Evolutionary conservation across 1,284 basidiomycete genomes (phyloP), one percentile per base, ranked within the genome.

Genomic region (Trichosporon ovoides): DNA sequence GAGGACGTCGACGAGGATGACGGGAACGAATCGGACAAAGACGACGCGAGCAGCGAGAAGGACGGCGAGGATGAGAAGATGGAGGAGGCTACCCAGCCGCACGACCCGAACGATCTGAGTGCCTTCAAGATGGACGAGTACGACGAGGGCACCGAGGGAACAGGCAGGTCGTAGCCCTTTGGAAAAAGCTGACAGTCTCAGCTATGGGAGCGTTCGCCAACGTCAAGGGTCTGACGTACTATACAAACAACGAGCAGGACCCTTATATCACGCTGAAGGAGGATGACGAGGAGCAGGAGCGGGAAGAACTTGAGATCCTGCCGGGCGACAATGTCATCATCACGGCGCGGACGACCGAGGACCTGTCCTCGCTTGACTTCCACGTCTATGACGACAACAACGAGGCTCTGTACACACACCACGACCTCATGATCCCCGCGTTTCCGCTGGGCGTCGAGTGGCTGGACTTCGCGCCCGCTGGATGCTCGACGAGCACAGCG

Each of bases 401-500:
- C 80, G 91, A 95, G 73, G 93, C 92, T 71, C 83, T 98, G 33
- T 98, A 95, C 74, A 89, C 91, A 28, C 96, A 98, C 75, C 96
- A 99, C 79, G 96, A 99, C 76, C 83, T 98, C 70, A 91, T 99
- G 86, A 84, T 99, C 16, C 95, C 95, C 58, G 89, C 91, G 60
- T 96, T 98, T 80, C 96, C 96, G 3, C 87, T 99, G 59, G 98
- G 95, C 70, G 87, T 99, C 59, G 96, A 98, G 82, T 99, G 96
- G 96, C 87, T 98, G 64, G 91, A 98, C 77, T 98, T 93, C 75
- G 83, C 87, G 12, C 20, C 60, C 0, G 51, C 36, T 10, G 55
- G 58, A 31, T 63, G 68, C 16, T 67, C 70, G n/a, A 59, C 66
- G 9, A 55, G 63, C 20, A 53, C 60, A 28, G 70, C 76, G 13